Conservation (phyloP, 768 basidiomycete species). For the Trametes maxima region DNA sequence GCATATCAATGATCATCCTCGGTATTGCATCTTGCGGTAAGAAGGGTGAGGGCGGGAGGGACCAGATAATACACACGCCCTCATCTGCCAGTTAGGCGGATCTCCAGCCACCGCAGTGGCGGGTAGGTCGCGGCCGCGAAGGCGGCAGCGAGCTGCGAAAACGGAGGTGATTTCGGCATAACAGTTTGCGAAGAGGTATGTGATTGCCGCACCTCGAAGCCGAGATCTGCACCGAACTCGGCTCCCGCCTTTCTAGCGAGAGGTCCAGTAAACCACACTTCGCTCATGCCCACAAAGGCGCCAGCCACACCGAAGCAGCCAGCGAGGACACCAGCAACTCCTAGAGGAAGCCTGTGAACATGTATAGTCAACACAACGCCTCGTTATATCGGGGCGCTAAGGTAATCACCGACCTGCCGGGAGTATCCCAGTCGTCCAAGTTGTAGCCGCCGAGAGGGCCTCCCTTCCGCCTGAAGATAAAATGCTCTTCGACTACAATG, state of each 20-base stretch:
- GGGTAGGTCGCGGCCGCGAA: constrained; percentile 52
- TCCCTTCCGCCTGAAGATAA: constrained; percentile 46
- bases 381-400: no score
- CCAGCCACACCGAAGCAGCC: constrained; percentile 49
- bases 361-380: background rate
- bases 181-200: background rate
- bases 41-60: no score
- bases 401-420: constrained; percentile 34
- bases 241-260: constrained; percentile 46
- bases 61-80: background rate
- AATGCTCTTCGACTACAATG: constrained; percentile 52
- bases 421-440: constrained; percentile 49
- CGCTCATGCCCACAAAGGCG: constrained; percentile 55
- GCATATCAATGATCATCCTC: no score
- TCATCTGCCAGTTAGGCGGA: constrained; percentile 44
- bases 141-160: constrained; percentile 43
- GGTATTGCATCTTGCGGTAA: no score
- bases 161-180: background rate
- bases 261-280: constrained; percentile 55
- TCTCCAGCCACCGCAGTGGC: constrained; percentile 53
- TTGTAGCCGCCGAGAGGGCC: constrained; percentile 53
- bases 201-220: constrained; percentile 47
- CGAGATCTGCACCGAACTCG: constrained; percentile 51
- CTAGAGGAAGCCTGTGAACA: constrained; percentile 44
- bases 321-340: constrained; percentile 50